These are phyloP conservation scores for Thymus quinquecostatus DNA, from an alignment of 257 asterid species.

Conservation along the genomic window DNA sequence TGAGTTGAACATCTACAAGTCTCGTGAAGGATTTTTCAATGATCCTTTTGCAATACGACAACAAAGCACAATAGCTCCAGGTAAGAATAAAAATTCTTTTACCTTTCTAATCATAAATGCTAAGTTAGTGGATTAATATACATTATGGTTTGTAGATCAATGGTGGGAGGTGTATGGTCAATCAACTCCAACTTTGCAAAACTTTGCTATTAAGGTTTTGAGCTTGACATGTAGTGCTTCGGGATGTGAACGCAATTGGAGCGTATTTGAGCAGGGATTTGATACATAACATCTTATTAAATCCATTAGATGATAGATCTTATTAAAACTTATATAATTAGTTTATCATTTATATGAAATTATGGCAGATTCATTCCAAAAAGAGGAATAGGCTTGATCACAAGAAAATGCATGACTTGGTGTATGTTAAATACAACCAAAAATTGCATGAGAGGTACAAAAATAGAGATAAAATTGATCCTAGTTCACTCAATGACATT, in stretches of 20 bases:
- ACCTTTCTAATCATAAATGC: neutral
- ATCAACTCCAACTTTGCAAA: neutral
- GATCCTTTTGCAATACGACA: neutral
- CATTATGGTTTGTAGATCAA: neutral
- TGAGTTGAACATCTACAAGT: neutral
- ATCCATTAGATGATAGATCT: too few species aligned
- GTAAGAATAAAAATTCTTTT: neutral
- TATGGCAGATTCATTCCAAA: neutral
- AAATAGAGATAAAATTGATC: neutral
- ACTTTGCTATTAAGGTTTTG: neutral
- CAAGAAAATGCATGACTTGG: neutral
- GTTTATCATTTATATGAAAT: neutral
- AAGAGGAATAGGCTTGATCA: neutral
- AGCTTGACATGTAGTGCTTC: constrained; percentile 16
- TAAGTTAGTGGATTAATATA: neutral
- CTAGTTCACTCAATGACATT: neutral
- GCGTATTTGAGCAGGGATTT: neutral
- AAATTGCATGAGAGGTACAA: neutral
- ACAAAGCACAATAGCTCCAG: neutral
- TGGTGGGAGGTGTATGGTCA: constrained; percentile 4
- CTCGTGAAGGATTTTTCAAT: neutral
- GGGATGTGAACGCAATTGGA: neutral
- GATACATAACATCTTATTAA: neutral
- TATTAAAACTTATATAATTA: too few species aligned
- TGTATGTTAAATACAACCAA: neutral